These are phyloP conservation scores for Penicillium concentricum DNA, from an alignment of 2,329 filamentous ascomycete genomes.

Conservation along the genomic window DNA sequence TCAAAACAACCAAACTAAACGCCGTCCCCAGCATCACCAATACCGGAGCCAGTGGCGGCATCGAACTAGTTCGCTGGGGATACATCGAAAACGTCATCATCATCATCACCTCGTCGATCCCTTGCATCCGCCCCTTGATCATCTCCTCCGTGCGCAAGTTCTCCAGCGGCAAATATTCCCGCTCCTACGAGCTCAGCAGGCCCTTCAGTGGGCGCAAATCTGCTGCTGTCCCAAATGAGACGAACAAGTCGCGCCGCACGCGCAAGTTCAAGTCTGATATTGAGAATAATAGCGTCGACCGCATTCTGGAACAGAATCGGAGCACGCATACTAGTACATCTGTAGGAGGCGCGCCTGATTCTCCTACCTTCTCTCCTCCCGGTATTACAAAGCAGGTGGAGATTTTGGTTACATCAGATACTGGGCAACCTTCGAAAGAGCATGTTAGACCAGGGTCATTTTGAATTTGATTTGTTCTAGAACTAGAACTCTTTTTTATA, in stretches of 20 bases:
- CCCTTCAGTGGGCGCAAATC: conserved; percentile 23
- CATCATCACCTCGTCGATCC: conserved; percentile 33
- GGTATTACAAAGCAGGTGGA: conserved; percentile 33
- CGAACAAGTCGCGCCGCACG: conserved; percentile 14
- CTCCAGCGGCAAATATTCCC: conserved; percentile 24
- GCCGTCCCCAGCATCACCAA: conserved; percentile 29
- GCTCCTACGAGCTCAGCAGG: conserved; percentile 29
- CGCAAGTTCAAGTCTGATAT: conserved; percentile 15
- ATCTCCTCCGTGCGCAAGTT: conserved; percentile 33
- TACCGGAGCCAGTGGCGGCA: conserved; percentile 22
- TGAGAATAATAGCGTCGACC: conserved; percentile 27
- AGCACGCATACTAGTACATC: conserved; percentile 11
- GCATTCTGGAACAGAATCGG: conserved; percentile 21
- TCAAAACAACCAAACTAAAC: conserved; percentile 31
- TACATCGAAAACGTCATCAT: conserved; percentile 31
- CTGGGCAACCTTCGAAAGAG: background rate
- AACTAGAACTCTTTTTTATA: background rate
- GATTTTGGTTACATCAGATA: conserved; percentile 21
- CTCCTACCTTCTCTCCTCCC: conserved; percentile 5
- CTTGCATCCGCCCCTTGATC: conserved; percentile 31
- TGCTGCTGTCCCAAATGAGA: conserved; percentile 11
- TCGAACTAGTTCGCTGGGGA: conserved; percentile 32
- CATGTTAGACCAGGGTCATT: background rate
- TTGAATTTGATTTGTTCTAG: background rate
- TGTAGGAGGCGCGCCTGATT: conserved; percentile 8